Evolutionary conservation across 495 filamentous ascomycete species (phyloP).

Genomic region (Hypoxylon fragiforme): DNA sequence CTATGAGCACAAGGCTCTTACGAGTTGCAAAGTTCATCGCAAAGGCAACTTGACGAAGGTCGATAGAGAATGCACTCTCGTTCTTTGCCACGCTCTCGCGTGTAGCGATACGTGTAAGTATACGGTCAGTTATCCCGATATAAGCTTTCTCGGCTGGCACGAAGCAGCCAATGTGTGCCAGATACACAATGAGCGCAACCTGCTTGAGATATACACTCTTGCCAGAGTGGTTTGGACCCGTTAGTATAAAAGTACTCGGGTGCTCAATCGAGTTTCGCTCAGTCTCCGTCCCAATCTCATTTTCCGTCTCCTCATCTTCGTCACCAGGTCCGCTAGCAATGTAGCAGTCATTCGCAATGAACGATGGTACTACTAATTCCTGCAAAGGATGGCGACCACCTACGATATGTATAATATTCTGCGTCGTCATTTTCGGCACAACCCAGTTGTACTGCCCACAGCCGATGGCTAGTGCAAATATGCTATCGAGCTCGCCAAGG

Average conservation of each 20-base stretch:
- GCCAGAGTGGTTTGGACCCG: slow-evolving; percentile 94
- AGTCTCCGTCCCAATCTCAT: slow-evolving; percentile 4
- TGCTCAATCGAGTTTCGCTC: slow-evolving; percentile 22
- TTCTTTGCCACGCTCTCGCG: slow-evolving; percentile 81
- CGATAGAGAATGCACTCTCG: slow-evolving; percentile 92
- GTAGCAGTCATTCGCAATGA: slow-evolving; percentile 78
- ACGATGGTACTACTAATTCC: slow-evolving; percentile 83
- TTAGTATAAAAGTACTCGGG: slow-evolving; percentile 81
- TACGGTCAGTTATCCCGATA: slow-evolving; percentile 90
- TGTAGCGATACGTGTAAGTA: slow-evolving; percentile 85
- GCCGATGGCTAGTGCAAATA: slow-evolving; percentile 78
- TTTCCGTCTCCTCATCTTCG: slow-evolving; percentile 12
- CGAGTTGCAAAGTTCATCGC: slow-evolving; percentile 76
- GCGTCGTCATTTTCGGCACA: slow-evolving; percentile 67
- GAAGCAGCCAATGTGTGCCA: slow-evolving; percentile 92
- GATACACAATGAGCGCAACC: slow-evolving; percentile 87
- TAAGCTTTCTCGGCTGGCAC: slow-evolving; percentile 78
- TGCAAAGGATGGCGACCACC: slow-evolving; percentile 89
- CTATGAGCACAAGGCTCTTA: slow-evolving; percentile 79
- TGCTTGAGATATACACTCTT: slow-evolving; percentile 98
- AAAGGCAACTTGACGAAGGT: slow-evolving; percentile 85
- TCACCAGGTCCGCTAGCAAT: slow-evolving; percentile 64
- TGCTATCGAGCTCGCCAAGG: slow-evolving; percentile 86
- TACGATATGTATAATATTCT: slow-evolving; percentile 76
- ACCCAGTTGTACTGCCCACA: slow-evolving; percentile 74